These are phyloP conservation scores for Simplicillium sp. DNA, from an alignment of 2,329 filamentous ascomycete species.

Conservation along the genomic window DNA sequence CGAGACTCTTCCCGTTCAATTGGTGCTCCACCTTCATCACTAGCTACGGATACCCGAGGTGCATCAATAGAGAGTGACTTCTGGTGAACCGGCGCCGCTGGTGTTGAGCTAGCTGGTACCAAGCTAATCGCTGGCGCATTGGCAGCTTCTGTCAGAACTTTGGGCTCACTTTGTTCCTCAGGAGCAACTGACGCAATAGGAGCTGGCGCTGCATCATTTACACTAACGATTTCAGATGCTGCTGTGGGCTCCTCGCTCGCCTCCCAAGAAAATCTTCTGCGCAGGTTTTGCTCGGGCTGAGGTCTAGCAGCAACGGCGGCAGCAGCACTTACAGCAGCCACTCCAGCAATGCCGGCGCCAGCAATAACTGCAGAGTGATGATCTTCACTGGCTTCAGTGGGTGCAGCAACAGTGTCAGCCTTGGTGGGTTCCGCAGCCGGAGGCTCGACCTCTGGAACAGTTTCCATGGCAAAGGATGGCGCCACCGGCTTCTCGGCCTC, in stretches of 20 bases:
- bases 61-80: too few species aligned
- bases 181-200: too few species aligned
- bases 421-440: not conserved
- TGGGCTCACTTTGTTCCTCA: too few species aligned
- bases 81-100: too few species aligned
- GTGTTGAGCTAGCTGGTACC: not conserved
- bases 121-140: not conserved
- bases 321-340: not conserved
- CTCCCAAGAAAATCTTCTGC: not conserved
- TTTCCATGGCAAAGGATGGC: not conserved
- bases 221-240: too few species aligned
- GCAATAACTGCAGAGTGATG: too few species aligned
- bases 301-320: not conserved
- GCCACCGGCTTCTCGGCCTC: not conserved
- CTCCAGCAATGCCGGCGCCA: not conserved
- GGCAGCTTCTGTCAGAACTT: not conserved
- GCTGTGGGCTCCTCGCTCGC: too few species aligned
- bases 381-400: not conserved
- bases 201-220: too few species aligned
- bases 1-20: conserved; percentile 13
- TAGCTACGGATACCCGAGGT: too few species aligned
- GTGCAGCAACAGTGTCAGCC: not conserved
- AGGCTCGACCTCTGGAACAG: not conserved
- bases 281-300: not conserved
- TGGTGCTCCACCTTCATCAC: too few species aligned